Evolutionary conservation across 2,329 filamentous ascomycete species (phyloP).

Genomic region (Fusarium paranaense): DNA sequence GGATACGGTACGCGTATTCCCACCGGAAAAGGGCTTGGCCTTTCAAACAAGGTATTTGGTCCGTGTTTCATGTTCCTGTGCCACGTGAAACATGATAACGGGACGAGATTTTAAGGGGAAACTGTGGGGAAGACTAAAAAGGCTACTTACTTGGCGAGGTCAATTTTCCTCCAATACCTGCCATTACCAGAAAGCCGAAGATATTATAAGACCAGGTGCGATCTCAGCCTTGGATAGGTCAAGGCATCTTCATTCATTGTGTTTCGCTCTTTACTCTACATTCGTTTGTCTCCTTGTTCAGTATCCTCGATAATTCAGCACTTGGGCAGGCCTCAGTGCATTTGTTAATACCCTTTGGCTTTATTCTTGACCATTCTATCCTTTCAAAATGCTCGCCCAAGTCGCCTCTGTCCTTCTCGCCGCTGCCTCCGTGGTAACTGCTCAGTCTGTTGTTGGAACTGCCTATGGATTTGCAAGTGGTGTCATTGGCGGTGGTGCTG

Average conservation of each 20-base stretch:
- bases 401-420: conserved; percentile 31
- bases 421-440: conserved; percentile 35
- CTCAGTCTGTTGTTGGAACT: conserved; percentile 44
- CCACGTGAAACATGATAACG: neutral
- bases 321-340: conserved; percentile 2
- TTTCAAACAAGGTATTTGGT: neutral
- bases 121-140: neutral
- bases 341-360: conserved; percentile 2
- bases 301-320: neutral
- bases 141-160: neutral
- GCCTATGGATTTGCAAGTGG: conserved; percentile 50
- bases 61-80: neutral
- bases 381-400: neutral
- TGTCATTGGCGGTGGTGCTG: conserved; percentile 64
- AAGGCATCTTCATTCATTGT: neutral
- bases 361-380: neutral
- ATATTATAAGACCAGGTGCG: neutral
- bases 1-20: neutral
- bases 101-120: neutral
- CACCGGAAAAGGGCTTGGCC: neutral
- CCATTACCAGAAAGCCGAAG: neutral
- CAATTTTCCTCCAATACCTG: neutral
- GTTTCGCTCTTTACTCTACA: neutral
- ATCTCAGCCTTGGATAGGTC: neutral
- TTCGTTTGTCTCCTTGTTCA: neutral